Percentiles rank a stretch among this genome's conserved stretches.
phyloP scores from a whole-genome alignment of 805 yeast genomes.

The Candida ovalis region DNA sequence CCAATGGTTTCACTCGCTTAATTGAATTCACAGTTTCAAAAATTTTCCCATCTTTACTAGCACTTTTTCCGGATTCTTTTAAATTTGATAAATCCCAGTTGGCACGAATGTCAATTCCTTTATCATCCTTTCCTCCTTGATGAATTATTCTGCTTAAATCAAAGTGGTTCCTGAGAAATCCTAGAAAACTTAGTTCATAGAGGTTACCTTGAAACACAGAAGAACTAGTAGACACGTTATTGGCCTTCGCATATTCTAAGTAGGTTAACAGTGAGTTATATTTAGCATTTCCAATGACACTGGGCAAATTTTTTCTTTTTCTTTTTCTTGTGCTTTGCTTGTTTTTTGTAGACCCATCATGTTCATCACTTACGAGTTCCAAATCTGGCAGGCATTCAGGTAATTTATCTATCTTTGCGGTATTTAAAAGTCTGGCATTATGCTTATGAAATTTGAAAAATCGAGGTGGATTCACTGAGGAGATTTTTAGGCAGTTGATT shows the following conservation, averaged over 20 bases:
- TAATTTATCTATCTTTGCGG: background rate
- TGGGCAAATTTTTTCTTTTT: background rate
- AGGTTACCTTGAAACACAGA: slow-evolving; percentile 53
- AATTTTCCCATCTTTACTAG: slow-evolving; percentile 3
- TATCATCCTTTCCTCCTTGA: slow-evolving; percentile 54
- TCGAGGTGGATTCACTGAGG: slow-evolving; percentile 9
- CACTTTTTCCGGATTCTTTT: background rate
- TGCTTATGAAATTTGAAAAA: slow-evolving; percentile 10
- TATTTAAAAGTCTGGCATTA: slow-evolving; percentile 5
- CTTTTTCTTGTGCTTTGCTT: background rate
- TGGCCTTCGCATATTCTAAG: slow-evolving; percentile 29
- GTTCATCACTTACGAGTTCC: background rate
- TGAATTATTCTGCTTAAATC: slow-evolving; percentile 36
- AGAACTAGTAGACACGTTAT: slow-evolving; percentile 39
- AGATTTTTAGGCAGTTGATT: slow-evolving; percentile 5
- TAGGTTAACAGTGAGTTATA: slow-evolving; percentile 33
- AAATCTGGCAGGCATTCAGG: background rate
- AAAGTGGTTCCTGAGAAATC: slow-evolving; percentile 36
- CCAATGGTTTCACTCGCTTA: slow-evolving; percentile 24
- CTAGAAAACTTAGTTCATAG: slow-evolving; percentile 46
- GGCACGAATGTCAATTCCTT: slow-evolving; percentile 55
- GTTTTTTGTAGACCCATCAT: no score
- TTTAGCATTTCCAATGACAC: slow-evolving; percentile 17
- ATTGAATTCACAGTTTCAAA: slow-evolving; percentile 23
- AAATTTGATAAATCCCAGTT: slow-evolving; percentile 40